phyloP scores from a whole-genome alignment of 805 yeast species.

The Nakazawaea sp. region DNA sequence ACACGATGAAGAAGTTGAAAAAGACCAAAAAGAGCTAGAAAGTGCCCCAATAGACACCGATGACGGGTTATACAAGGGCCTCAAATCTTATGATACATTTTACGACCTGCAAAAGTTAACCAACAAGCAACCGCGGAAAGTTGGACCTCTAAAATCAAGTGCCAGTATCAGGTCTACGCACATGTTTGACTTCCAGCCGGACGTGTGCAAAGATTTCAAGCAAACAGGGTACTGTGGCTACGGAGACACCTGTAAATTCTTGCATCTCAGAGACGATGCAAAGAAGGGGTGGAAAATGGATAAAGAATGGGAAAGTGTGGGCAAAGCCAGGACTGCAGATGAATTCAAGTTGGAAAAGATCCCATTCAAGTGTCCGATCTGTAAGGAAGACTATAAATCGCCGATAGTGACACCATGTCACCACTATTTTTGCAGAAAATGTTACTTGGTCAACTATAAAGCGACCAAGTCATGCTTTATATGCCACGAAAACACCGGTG shows the following conservation, averaged over 20 bases:
- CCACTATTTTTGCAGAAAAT: slow-evolving; percentile 58
- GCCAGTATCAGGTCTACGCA: slow-evolving; percentile 58
- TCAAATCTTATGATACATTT: neutral
- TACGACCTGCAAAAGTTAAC: neutral
- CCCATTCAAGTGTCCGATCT: slow-evolving; percentile 59
- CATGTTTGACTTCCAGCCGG: slow-evolving; percentile 82
- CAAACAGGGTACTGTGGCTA: slow-evolving; percentile 95
- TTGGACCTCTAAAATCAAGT: slow-evolving; percentile 33
- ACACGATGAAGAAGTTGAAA: slow-evolving; percentile 15
- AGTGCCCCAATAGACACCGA: neutral
- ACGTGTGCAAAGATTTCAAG: slow-evolving; percentile 86
- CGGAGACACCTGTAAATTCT: slow-evolving; percentile 94
- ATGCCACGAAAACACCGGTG: slow-evolving; percentile 56
- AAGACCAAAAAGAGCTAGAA: neutral
- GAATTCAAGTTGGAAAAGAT: slow-evolving; percentile 21
- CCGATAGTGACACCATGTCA: slow-evolving; percentile 58
- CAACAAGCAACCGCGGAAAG: slow-evolving; percentile 9
- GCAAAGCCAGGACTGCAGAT: slow-evolving; percentile 6
- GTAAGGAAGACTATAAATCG: slow-evolving; percentile 43
- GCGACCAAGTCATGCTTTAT: slow-evolving; percentile 41
- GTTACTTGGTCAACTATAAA: slow-evolving; percentile 45
- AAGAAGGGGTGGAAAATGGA: slow-evolving; percentile 58
- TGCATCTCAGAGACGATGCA: slow-evolving; percentile 86
- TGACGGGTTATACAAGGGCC: neutral
- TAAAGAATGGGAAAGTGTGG: slow-evolving; percentile 61